phyloP scores from a whole-genome alignment of 345 rosid genomes.

The Camelina sativa region DNA sequence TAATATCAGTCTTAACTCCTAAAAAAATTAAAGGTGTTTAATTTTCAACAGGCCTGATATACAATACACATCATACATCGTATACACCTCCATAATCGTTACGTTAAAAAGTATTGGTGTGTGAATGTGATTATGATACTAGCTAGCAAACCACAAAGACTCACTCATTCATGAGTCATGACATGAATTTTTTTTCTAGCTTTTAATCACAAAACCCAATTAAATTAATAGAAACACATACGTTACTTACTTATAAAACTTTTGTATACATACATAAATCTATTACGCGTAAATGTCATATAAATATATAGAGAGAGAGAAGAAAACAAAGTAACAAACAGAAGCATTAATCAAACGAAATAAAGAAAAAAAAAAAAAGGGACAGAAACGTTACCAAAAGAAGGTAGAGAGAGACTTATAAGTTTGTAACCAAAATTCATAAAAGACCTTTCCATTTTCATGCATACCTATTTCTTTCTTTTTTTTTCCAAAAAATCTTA shows the following conservation, averaged over 20 bases:
- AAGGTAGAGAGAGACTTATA: slow-evolving; percentile 40
- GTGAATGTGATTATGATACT: too few species aligned
- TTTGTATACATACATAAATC: not conserved
- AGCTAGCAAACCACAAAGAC: too few species aligned
- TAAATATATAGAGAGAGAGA: not conserved
- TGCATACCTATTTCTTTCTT: slow-evolving; percentile 30
- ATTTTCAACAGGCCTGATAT: too few species aligned
- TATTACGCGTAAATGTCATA: not conserved
- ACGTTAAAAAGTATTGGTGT: too few species aligned
- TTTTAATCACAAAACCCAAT: not conserved
- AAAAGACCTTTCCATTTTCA: slow-evolving; percentile 46
- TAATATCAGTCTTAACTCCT: too few species aligned
- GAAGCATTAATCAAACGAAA: slow-evolving; percentile 24
- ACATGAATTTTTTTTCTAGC: too few species aligned
- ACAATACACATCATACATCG: too few species aligned
- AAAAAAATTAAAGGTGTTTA: too few species aligned
- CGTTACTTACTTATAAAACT: slow-evolving; percentile 15
- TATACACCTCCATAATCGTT: too few species aligned
- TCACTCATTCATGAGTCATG: too few species aligned
- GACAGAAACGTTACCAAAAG: slow-evolving; percentile 43
- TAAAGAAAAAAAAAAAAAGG: slow-evolving; percentile 27
- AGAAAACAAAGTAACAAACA: not conserved
- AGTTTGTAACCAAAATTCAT: slow-evolving; percentile 35
- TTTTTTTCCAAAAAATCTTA: too few species aligned
- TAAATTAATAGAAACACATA: slow-evolving; percentile 9